A percentile compares a stretch with the other conserved stretches of the same genome.
Conservation (phyloP, 257 asterid genomes). For the Datura wrightii region DNA sequence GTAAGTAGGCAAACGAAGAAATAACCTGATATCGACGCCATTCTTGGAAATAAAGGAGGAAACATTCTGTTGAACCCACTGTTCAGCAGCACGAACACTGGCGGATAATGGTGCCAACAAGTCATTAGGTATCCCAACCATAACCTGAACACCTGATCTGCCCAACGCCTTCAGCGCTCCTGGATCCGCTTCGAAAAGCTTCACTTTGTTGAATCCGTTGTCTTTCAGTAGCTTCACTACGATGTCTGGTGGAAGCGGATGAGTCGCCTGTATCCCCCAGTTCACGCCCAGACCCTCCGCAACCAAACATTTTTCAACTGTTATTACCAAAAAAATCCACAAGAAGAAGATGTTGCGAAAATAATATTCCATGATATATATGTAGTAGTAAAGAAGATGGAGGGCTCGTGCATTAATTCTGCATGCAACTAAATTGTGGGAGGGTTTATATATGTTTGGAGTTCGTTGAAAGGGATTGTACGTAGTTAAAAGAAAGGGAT, state of each 20-base stretch:
- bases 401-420: not conserved
- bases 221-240: slow-evolving; percentile 76
- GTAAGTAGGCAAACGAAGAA: no score
- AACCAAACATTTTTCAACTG: not conserved
- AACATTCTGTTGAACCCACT: slow-evolving; percentile 75
- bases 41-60: slow-evolving; percentile 64
- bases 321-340: slow-evolving; percentile 39
- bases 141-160: slow-evolving; percentile 76
- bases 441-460: slow-evolving; percentile 20
- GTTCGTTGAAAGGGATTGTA: not conserved
- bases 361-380: slow-evolving; percentile 44
- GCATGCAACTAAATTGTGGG: not conserved
- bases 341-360: slow-evolving; percentile 29
- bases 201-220: slow-evolving; percentile 81
- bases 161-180: slow-evolving; percentile 68
- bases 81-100: slow-evolving; percentile 70
- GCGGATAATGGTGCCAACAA: slow-evolving; percentile 67
- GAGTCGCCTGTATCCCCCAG: slow-evolving; percentile 71
- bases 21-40: slow-evolving; percentile 82
- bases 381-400: not conserved
- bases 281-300: slow-evolving; percentile 67
- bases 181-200: slow-evolving; percentile 86
- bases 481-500: slow-evolving; percentile 25
- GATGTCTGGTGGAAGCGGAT: slow-evolving; percentile 71
- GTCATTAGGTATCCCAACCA: slow-evolving; percentile 96